A percentile compares a stretch with the other conserved stretches of the same genome.
These are phyloP conservation scores for Podospora tetraspora DNA, from an alignment of 495 filamentous ascomycete genomes.

Conservation along the genomic window DNA sequence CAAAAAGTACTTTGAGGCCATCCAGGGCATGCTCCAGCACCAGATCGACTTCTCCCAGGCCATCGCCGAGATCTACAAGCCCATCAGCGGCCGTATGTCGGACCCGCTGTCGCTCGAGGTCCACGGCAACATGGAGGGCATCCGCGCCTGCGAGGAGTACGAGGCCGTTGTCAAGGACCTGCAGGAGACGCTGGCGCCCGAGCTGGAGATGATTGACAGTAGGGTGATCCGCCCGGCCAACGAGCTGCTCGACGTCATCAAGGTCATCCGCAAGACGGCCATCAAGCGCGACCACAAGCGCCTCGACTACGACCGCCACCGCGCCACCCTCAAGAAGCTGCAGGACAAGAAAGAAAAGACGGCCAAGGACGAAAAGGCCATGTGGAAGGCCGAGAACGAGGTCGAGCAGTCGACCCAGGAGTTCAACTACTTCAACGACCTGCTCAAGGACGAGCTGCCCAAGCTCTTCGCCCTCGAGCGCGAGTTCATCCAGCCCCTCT, in stretches of 20 bases:
- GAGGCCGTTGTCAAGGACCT: constrained; percentile 86
- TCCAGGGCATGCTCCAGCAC: constrained; percentile 96
- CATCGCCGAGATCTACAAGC: constrained; percentile 94
- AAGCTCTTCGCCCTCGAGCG: constrained; percentile 88
- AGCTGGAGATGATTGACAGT: constrained; percentile 95
- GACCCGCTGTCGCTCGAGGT: constrained; percentile 77
- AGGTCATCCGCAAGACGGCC: constrained; percentile 83
- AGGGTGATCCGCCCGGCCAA: constrained; percentile 90
- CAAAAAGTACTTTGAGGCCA: constrained; percentile 92
- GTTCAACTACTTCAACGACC: constrained; percentile 93
- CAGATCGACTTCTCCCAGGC: constrained; percentile 98
- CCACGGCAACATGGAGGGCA: constrained; percentile 90
- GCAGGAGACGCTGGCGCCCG: constrained; percentile 79
- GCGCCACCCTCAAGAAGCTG: constrained; percentile 78
- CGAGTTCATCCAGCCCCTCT: constrained; percentile 94
- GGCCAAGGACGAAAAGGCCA: constrained; percentile 92
- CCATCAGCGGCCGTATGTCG: constrained; percentile 91
- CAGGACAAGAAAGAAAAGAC: constrained; percentile 97
- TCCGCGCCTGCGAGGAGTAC: constrained; percentile 94
- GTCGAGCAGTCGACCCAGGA: constrained; percentile 90
- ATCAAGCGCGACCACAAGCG: constrained; percentile 95
- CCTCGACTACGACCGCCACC: constrained; percentile 88
- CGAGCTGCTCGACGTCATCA: constrained; percentile 91
- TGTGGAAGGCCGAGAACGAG: constrained; percentile 93
- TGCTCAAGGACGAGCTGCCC: constrained; percentile 92